Base-by-base conservation (phyloP, 2,329 filamentous ascomycete species). In the Pseudogymnoascus sp. region DNA sequence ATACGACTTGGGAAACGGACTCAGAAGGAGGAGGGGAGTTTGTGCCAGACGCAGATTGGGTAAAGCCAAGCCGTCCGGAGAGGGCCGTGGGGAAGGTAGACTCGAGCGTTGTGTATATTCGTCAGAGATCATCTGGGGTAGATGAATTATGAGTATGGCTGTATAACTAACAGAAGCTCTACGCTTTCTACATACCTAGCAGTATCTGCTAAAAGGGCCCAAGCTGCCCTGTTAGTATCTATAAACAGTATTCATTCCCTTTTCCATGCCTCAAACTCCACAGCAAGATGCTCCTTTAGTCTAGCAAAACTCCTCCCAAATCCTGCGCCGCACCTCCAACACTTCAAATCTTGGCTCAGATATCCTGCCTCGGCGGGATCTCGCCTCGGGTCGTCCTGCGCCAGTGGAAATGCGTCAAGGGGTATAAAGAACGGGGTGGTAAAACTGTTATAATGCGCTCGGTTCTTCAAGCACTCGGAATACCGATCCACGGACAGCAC, bases 401-500 rank as follows among this genome's bases (percentile, higher is more conserved):
- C 78, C 31, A 97, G 75, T 4, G 94, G 93, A 58, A 97, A 93
- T 63, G 92, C 89, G 21, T 85, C 85, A 26, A 97, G 70, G 13
- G 81, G 79, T 10, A 97, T 83, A 21, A 99, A 83, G 72, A 97
- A 99, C 3, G 83, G 82, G 60, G 92, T 95, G 33, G 84, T 85
- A 75, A 97, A 97, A 65, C 89, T 94, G 71, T 94, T 90, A 75
- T 97, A 97, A 75, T 97, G 94, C 72, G 92, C 93, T 65, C 85
- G 81, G 71, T 93, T 86, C 75, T 87, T 90, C 74, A 97, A 67
- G 50, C 80, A 81, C 9, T 83, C 80, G 37, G 87, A 91, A 68
- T 84, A 80, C 79, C 90, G 87, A 72, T 99, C 94, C 15, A 84
- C 79, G 39, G 89, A 90, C 62, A 97, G 75, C 31, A 97, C 84